A percentile compares a stretch with the other conserved stretches of the same genome.
These are phyloP conservation scores for Xylariomycetidae sp. DNA, from an alignment of 2,329 filamentous ascomycete genomes.

Conservation along the genomic window DNA sequence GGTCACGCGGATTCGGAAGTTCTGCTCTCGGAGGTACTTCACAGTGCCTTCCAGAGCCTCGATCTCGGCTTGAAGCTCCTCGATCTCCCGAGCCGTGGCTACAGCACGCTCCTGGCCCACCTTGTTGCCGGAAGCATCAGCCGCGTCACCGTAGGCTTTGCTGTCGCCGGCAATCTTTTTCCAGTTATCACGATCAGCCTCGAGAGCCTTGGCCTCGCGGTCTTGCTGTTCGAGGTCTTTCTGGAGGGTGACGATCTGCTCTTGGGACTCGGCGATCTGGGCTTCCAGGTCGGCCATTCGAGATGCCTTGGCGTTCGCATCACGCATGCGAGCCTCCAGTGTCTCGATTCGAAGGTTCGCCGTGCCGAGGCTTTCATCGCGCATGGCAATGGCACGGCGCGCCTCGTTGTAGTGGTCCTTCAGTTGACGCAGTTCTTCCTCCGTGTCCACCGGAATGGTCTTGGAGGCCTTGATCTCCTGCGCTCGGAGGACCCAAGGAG, in stretches of 20 bases:
- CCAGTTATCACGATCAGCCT: constrained; percentile 63
- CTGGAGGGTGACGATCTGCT: constrained; percentile 46
- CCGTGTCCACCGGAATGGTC: constrained; percentile 71
- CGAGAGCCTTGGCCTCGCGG: constrained; percentile 57
- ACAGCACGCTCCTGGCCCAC: constrained; percentile 61
- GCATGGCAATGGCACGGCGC: constrained; percentile 62
- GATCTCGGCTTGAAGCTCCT: constrained; percentile 64
- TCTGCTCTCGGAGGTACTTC: constrained; percentile 62
- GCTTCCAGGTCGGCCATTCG: constrained; percentile 60
- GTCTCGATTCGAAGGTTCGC: constrained; percentile 89
- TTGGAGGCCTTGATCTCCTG: constrained; percentile 79
- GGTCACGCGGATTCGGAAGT: constrained; percentile 51
- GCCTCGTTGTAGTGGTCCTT: constrained; percentile 76
- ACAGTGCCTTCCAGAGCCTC: constrained; percentile 58
- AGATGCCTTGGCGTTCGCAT: constrained; percentile 71
- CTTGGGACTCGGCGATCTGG: constrained; percentile 47
- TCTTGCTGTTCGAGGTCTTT: constrained; percentile 63
- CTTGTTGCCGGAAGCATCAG: constrained; percentile 39
- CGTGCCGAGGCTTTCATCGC: constrained; percentile 80
- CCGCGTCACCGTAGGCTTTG: constrained; percentile 46
- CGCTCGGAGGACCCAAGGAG: constrained; percentile 80
- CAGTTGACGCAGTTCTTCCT: constrained; percentile 75
- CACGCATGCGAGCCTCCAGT: constrained; percentile 79
- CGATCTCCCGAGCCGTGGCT: constrained; percentile 66
- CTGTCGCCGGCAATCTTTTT: constrained; percentile 63